Percentiles rank a stretch among this genome's conserved stretches.
These are phyloP conservation scores for Hypericum perforatum DNA, from an alignment of 345 rosid species.

Conservation along the genomic window DNA sequence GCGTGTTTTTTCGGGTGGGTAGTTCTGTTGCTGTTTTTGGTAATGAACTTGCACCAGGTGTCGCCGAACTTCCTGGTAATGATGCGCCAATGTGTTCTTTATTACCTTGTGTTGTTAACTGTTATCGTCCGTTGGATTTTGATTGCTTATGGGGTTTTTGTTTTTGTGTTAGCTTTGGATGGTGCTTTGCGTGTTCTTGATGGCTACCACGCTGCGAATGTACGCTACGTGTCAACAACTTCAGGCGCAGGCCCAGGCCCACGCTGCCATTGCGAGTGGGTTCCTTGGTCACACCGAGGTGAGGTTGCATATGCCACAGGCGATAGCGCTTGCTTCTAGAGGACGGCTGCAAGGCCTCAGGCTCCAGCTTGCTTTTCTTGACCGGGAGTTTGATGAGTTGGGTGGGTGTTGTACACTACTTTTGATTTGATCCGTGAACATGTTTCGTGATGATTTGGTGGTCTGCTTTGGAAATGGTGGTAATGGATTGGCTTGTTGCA, in stretches of 20 bases:
- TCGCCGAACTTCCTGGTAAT: conserved; percentile 21
- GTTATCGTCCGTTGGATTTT: background rate
- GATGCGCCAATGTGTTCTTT: background rate
- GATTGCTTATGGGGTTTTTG: background rate
- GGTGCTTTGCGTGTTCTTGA: conserved; percentile 22
- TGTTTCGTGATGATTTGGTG: background rate
- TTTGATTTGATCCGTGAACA: background rate
- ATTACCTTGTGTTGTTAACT: background rate
- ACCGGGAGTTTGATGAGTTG: conserved; percentile 21
- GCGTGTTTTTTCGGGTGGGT: background rate
- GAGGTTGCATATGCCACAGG: conserved; percentile 20
- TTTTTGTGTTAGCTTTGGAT: conserved; percentile 16
- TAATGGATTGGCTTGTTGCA: conserved; percentile 13
- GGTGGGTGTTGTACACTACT: conserved; percentile 1
- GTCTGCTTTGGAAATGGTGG: background rate
- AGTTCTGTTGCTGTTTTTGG: conserved; percentile 23
- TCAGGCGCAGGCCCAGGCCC: conserved; percentile 24
- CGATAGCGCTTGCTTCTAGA: conserved; percentile 22
- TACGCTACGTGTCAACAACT: conserved; percentile 27
- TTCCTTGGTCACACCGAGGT: conserved; percentile 22
- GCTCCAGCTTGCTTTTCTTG: conserved; percentile 26
- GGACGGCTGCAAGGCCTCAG: conserved; percentile 25
- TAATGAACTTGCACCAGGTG: conserved; percentile 24
- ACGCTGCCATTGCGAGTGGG: conserved; percentile 22
- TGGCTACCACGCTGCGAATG: conserved; percentile 24